phyloP scores from a whole-genome alignment of 2,329 filamentous ascomycete species.

The Aspergillus sojae region DNA sequence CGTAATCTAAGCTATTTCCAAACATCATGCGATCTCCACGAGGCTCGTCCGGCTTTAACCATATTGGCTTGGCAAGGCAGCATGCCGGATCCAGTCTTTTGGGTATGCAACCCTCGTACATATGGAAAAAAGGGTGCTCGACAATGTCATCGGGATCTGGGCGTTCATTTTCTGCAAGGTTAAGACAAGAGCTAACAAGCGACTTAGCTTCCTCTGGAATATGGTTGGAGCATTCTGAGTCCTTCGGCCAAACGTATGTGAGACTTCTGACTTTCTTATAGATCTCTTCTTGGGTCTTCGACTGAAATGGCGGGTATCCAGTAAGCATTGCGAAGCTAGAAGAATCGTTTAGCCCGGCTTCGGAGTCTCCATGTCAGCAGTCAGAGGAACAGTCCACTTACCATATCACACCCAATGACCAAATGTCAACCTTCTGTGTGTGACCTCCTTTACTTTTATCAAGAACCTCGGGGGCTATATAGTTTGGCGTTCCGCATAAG shows the following conservation, averaged over 20 bases:
- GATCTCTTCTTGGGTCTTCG: slow-evolving; percentile 59
- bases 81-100: slow-evolving; percentile 44
- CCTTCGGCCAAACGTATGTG: slow-evolving; percentile 54
- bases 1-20: slow-evolving; percentile 48
- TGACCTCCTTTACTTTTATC: slow-evolving; percentile 93
- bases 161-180: slow-evolving; percentile 50
- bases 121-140: slow-evolving; percentile 53
- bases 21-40: slow-evolving; percentile 48
- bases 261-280: slow-evolving; percentile 53
- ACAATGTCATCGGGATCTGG: slow-evolving; percentile 54
- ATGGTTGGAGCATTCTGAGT: slow-evolving; percentile 45
- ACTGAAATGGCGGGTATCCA: slow-evolving; percentile 95
- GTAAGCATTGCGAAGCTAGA: slow-evolving; percentile 90
- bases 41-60: slow-evolving; percentile 48
- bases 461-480: slow-evolving; percentile 94
- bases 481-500: slow-evolving; percentile 95
- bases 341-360: slow-evolving; percentile 21
- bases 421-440: slow-evolving; percentile 97
- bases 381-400: slow-evolving; percentile 46
- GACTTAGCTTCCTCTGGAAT: slow-evolving; percentile 54
- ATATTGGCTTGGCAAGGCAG: slow-evolving; percentile 43
- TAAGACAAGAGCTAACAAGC: slow-evolving; percentile 51
- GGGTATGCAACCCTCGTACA: slow-evolving; percentile 52
- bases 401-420: slow-evolving; percentile 97
- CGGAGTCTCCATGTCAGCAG: not conserved